phyloP scores from a whole-genome alignment of 805 yeast genomes.

The Yarrowia deformans region DNA sequence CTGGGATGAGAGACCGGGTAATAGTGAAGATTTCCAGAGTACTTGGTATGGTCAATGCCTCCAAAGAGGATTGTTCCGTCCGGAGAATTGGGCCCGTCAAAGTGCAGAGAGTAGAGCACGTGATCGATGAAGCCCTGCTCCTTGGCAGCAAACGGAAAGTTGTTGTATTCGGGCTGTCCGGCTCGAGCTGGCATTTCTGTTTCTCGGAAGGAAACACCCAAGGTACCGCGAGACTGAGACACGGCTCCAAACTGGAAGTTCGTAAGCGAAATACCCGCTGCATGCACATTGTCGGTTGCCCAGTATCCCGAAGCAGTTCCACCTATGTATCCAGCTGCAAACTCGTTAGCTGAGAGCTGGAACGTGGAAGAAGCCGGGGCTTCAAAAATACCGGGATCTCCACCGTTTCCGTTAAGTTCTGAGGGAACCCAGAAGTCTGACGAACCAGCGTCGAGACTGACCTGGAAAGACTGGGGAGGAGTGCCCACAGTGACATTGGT shows the following conservation, averaged over 20 bases:
- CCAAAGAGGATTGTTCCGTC: not conserved
- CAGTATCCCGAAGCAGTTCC: not conserved
- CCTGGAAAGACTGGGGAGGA: not conserved
- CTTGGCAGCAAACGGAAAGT: not conserved
- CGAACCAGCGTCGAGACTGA: not conserved
- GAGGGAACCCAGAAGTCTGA: not conserved
- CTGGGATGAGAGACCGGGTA: not conserved
- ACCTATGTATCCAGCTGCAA: not conserved
- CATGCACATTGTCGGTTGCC: not conserved
- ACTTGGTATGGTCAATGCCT: not conserved
- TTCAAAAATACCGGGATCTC: not conserved
- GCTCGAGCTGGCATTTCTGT: not conserved
- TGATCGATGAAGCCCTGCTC: slow-evolving; percentile 1
- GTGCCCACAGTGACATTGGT: not conserved
- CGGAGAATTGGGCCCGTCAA: not conserved
- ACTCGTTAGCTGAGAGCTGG: not conserved
- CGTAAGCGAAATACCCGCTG: not conserved
- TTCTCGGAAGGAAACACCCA: not conserved
- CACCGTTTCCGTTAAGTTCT: no score
- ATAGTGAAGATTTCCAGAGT: not conserved
- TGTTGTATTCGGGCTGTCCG: not conserved
- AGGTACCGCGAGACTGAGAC: not conserved
- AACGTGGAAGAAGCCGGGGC: not conserved
- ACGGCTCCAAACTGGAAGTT: not conserved
- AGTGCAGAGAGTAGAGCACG: not conserved